Evolutionary conservation across 1,284 basidiomycete genomes (phyloP).

Genomic region (Volvariella volvacea): DNA sequence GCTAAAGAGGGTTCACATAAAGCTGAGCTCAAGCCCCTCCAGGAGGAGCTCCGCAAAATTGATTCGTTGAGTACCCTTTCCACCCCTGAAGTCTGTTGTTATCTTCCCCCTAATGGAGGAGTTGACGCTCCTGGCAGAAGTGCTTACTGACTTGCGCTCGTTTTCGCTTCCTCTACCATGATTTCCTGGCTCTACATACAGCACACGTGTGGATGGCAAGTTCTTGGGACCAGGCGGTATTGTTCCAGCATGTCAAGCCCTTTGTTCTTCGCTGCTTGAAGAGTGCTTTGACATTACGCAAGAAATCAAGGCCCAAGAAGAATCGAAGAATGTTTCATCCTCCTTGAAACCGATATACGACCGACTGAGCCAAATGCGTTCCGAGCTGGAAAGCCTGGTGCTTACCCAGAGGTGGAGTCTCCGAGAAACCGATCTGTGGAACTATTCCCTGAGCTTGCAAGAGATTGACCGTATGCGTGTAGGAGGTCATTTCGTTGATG

Average conservation of each 20-base stretch:
- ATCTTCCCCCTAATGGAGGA: slow-evolving; percentile 6
- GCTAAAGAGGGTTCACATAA: slow-evolving; percentile 83
- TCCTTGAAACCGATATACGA: slow-evolving; percentile 95
- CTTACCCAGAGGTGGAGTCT: slow-evolving; percentile 97
- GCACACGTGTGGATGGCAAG: slow-evolving; percentile 93
- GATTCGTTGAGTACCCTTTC: slow-evolving; percentile 74
- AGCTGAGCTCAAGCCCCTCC: slow-evolving; percentile 82
- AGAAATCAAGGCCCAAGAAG: slow-evolving; percentile 93
- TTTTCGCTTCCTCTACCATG: slow-evolving; percentile 7
- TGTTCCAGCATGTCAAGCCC: slow-evolving; percentile 85
- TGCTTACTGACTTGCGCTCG: slow-evolving; percentile 9
- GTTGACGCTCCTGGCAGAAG: slow-evolving; percentile 1
- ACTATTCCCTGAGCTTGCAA: slow-evolving; percentile 89
- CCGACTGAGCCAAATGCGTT: slow-evolving; percentile 79
- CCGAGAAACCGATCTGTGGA: slow-evolving; percentile 93
- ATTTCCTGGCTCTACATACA: no score
- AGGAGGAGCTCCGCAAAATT: slow-evolving; percentile 93
- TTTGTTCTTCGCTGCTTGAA: slow-evolving; percentile 88
- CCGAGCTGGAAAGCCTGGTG: slow-evolving; percentile 84
- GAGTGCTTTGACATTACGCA: slow-evolving; percentile 96
- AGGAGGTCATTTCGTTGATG: slow-evolving; percentile 95
- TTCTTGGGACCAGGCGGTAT: slow-evolving; percentile 91
- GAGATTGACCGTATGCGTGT: slow-evolving; percentile 97
- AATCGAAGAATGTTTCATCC: slow-evolving; percentile 83
- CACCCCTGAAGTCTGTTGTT: slow-evolving; percentile 21